Evolutionary conservation across 2,329 filamentous ascomycete genomes (phyloP), one percentile per base, ranked within the genome.

Genomic region (Fusarium nisikadoi): DNA sequence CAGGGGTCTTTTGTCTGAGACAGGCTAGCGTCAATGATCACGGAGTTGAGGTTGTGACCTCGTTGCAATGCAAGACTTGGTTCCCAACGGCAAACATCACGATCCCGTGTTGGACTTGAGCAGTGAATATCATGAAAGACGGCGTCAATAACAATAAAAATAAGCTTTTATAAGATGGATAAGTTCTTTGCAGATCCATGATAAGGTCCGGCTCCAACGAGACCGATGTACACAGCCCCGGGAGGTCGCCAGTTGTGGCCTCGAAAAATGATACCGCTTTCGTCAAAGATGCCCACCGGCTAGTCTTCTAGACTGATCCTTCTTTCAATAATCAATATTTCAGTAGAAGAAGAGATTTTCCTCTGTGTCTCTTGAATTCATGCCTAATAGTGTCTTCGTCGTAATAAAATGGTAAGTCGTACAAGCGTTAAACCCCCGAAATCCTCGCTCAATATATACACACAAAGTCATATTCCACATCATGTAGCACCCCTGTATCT

Each of bases 211-310:
- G 19, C 13, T 36, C 29, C 17, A n/a, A 35, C 25, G 42, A 19
- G 14, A 46, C 29, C 20, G 23, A 41, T n/a, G 27, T 58, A 57
- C 36, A 52, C 33, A 67, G 62, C 46, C 65, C 41, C 41, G 4
- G 29, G 42, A 55, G 35, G 45, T 61, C 55, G 43, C 42, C 66
- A 61, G 53, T 35, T 39, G 23, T 36, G 53, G 11, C 23, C 39
- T 66, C 55, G 68, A 65, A 70, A 39, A 52, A 70, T 70, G 49
- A 61, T 66, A 42, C 66, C 61, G 20, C 41, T 70, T 70, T 49
- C 45, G 55, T 62, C 50, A 12, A 62, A 45, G 35, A 36, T 60
- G 66, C 50, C 31, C 27, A 54, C 59, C 27, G 45, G 39, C 66
- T 20, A 39, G n/a, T 14, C 23, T 19, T 45, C 20, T 31, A 38